A percentile compares a stretch with the other conserved stretches of the same genome.
phyloP scores from a whole-genome alignment of 345 rosid genomes.

The Barbarea vulgaris region DNA sequence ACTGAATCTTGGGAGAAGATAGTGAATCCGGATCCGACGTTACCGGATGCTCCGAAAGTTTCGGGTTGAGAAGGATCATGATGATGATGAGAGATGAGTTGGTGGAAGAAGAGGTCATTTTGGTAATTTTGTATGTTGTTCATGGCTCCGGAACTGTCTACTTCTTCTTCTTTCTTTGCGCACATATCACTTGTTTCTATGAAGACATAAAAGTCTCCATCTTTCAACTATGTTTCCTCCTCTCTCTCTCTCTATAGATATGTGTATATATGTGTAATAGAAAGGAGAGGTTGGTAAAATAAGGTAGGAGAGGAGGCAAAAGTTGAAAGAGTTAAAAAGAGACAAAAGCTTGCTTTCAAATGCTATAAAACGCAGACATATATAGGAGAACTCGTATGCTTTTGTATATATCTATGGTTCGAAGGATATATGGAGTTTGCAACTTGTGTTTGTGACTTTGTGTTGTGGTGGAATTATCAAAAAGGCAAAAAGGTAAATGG shows the following conservation, averaged over 20 bases:
- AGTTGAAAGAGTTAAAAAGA: conserved; percentile 42
- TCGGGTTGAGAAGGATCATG: conserved; percentile 39
- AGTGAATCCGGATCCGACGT: conserved; percentile 45
- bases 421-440: conserved; percentile 32
- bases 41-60: conserved; percentile 24
- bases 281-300: conserved; percentile 38
- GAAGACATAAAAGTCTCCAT: conserved; percentile 36
- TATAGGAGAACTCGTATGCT: conserved; percentile 30
- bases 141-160: conserved; percentile 61
- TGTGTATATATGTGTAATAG: conserved; percentile 4
- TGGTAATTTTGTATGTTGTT: conserved; percentile 66
- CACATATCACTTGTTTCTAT: conserved; percentile 49
- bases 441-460: conserved; percentile 32
- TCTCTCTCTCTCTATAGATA: conserved; percentile 2
- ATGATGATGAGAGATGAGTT: conserved; percentile 60
- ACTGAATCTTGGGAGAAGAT: conserved; percentile 56
- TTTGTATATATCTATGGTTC: conserved; percentile 20
- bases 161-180: conserved; percentile 66
- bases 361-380: conserved; percentile 24
- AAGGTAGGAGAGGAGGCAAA: conserved; percentile 33
- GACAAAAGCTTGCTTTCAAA: conserved; percentile 46
- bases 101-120: conserved; percentile 65
- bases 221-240: conserved; percentile 8
- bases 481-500: conserved; percentile 32
- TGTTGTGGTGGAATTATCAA: conserved; percentile 29